Conservation (phyloP, 495 filamentous ascomycete species). For the Neurospora intermedia region DNA sequence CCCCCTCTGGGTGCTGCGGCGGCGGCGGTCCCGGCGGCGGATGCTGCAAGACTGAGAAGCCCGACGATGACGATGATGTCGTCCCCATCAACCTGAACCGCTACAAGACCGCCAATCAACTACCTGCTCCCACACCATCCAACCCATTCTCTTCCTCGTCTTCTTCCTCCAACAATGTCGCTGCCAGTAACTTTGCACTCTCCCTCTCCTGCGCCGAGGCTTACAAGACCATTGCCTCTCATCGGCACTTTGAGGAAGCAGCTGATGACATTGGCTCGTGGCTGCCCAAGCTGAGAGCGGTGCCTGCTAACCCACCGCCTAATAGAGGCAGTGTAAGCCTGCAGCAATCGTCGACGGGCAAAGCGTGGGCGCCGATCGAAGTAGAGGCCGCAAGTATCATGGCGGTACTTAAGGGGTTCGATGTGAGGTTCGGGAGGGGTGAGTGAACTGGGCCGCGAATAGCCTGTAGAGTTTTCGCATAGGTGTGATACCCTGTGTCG, state of each 20-base stretch:
- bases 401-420: conserved; percentile 73
- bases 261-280: conserved; percentile 64
- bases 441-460: conserved; percentile 4
- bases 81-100: not conserved
- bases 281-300: conserved; percentile 61
- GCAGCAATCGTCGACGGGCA: conserved; percentile 5
- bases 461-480: not conserved
- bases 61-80: conserved; percentile 1
- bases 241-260: conserved; percentile 68
- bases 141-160: not conserved
- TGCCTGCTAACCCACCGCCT: conserved; percentile 24
- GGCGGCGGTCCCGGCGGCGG: conserved; percentile 44
- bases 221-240: conserved; percentile 70
- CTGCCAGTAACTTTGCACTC: conserved; percentile 10
- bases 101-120: not conserved
- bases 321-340: not conserved
- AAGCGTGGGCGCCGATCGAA: conserved; percentile 49
- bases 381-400: conserved; percentile 82
- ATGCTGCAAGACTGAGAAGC: conserved; percentile 25
- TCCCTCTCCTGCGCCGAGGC: conserved; percentile 63
- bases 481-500: not conserved
- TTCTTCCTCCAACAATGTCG: not conserved
- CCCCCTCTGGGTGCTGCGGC: not conserved
- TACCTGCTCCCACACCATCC: not conserved
- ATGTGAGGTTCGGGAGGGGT: conserved; percentile 57